Base-by-base conservation (phyloP, 495 filamentous ascomycete species). In the Massariosphaeria phaeospora region DNA sequence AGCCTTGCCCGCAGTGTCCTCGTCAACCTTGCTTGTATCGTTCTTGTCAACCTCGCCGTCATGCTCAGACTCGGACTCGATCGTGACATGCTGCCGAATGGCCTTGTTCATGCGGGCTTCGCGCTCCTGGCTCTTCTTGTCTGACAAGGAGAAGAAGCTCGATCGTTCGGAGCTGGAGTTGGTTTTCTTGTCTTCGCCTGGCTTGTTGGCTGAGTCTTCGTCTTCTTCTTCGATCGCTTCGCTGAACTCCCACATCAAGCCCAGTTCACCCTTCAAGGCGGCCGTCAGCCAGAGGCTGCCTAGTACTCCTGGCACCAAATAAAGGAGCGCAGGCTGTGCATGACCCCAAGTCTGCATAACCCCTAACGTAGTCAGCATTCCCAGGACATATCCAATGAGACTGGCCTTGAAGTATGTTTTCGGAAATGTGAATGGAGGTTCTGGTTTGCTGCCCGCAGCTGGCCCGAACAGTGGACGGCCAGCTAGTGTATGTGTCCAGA, bases 311-410 rank as follows among this genome's bases (percentile, higher is more conserved):
- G 93, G 93, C 2, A 97, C 94, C 12, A 98, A 80, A 63, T 98
- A 98, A 7, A 98, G 72, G 34, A 98, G 76, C 10, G 93, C 93
- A 0, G 93, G 93, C 60, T 98, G 93, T 9, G 86, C 86, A 57
- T 93, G 89, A 29, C 83, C 75, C 51, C 76, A 91, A 18, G 85
- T 71, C 27, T 90, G 76, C 75, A 97, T 86, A 29, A 89, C 84
- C 0, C 75, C 71, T 25, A 96, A 66, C 0, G 91, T 96, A 7
- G 75, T 69, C 4, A 90, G 29, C 86, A 97, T 89, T 2, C 88
- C 90, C 13, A 83, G 15, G 0, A 86, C 52, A 68, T 98, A 98
- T 0, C 94, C 93, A 8, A 79, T 58, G 36, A 97, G 30, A 18
- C 83, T 79, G 10, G 90, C 84, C 48, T 82, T 79, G 70, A 98